A percentile compares a stretch with the other conserved stretches of the same genome.
Conservation (phyloP, 2,329 filamentous ascomycete species). For the Cladophialophora exuberans region DNA sequence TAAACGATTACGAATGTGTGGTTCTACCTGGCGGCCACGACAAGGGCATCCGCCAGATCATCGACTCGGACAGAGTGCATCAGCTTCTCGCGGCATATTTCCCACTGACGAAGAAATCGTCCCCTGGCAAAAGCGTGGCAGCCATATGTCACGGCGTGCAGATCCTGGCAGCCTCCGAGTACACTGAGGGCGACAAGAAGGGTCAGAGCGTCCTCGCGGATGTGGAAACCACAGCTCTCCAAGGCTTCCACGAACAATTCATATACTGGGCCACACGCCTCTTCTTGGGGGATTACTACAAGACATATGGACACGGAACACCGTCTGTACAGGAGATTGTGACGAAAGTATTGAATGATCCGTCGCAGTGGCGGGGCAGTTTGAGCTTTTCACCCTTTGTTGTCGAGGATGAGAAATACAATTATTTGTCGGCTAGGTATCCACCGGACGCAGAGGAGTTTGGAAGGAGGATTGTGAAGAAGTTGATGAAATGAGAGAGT, state of each 20-base stretch:
- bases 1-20: constrained; percentile 53
- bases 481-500: neutral
- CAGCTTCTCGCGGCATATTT: constrained; percentile 52
- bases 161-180: constrained; percentile 46
- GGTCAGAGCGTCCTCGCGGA: constrained; percentile 54
- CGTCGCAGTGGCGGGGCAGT: constrained; percentile 52
- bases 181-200: constrained; percentile 40
- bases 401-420: constrained; percentile 46
- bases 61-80: constrained; percentile 54
- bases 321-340: constrained; percentile 55
- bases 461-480: constrained; percentile 16
- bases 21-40: constrained; percentile 59
- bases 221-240: constrained; percentile 54
- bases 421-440: constrained; percentile 31
- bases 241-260: constrained; percentile 53
- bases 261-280: constrained; percentile 55
- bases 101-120: constrained; percentile 50
- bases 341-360: constrained; percentile 47
- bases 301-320: constrained; percentile 58
- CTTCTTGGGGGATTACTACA: constrained; percentile 60
- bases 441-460: constrained; percentile 28
- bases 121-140: constrained; percentile 47
- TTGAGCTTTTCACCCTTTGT: constrained; percentile 50
- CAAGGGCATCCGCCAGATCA: constrained; percentile 55
- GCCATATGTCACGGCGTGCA: constrained; percentile 60